Percentiles rank a stretch among this genome's conserved stretches.
These are phyloP conservation scores for Saturnispora dispora DNA, from an alignment of 805 yeast species.

Conservation along the genomic window DNA sequence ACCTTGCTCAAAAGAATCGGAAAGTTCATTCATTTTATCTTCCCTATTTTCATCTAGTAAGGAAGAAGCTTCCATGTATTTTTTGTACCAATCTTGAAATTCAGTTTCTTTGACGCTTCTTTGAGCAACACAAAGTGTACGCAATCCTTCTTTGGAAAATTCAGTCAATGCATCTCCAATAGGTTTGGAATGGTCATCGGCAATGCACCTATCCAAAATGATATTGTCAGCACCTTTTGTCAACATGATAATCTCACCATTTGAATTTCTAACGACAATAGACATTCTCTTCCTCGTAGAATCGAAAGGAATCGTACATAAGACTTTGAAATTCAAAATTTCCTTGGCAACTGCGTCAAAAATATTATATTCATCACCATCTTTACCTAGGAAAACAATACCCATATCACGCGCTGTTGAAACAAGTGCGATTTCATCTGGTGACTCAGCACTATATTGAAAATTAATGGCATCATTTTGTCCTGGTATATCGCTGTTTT, in stretches of 20 bases:
- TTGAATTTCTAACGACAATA: conserved; percentile 45
- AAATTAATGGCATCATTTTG: conserved; percentile 32
- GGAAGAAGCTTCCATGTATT: conserved; percentile 48
- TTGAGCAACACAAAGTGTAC: conserved; percentile 67
- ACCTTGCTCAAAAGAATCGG: conserved; percentile 50
- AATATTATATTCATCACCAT: conserved; percentile 37
- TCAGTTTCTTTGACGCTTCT: conserved; percentile 36
- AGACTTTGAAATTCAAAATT: conserved; percentile 35
- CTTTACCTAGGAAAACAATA: conserved; percentile 46
- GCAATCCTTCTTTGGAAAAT: conserved; percentile 67
- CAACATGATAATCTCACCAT: conserved; percentile 35
- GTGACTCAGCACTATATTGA: conserved; percentile 65
- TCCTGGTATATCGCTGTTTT: conserved; percentile 18
- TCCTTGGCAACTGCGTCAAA: conserved; percentile 36
- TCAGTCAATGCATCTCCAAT: conserved; percentile 55
- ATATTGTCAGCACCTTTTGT: conserved; percentile 74
- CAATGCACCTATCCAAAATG: conserved; percentile 39
- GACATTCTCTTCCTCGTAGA: conserved; percentile 76
- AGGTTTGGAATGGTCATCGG: conserved; percentile 27
- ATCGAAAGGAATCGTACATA: conserved; percentile 53
- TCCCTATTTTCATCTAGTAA: conserved; percentile 53
- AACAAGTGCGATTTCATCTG: conserved; percentile 79
- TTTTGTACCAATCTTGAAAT: conserved; percentile 46
- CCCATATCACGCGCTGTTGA: conserved; percentile 69
- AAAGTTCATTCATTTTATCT: conserved; percentile 40